phyloP scores from a whole-genome alignment of 2,329 filamentous ascomycete species.

The Colletotrichum shisoi region DNA sequence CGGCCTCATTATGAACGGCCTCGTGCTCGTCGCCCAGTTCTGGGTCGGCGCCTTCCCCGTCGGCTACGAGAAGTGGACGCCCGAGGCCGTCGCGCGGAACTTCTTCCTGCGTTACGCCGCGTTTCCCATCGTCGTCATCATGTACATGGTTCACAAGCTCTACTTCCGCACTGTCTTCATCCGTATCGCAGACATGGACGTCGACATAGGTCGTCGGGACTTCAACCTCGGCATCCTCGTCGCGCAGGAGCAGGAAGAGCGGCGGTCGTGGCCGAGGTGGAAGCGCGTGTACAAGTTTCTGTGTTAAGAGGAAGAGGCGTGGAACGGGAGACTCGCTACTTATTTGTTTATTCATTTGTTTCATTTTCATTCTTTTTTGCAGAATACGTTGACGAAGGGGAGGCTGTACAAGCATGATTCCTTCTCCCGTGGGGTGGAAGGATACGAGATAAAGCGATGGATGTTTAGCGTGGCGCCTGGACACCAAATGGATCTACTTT shows the following conservation, averaged over 20 bases:
- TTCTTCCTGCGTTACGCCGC: slow-evolving; percentile 81
- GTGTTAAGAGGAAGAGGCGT: slow-evolving; percentile 60
- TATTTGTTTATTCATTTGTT: not conserved
- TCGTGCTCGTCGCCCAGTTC: slow-evolving; percentile 84
- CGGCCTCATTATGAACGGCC: slow-evolving; percentile 76
- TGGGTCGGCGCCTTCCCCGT: slow-evolving; percentile 86
- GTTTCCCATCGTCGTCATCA: slow-evolving; percentile 70
- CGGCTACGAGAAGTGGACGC: slow-evolving; percentile 57
- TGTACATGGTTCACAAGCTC: slow-evolving; percentile 79
- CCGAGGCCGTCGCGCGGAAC: slow-evolving; percentile 60
- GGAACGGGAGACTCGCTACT: not conserved
- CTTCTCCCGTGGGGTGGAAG: too few species aligned
- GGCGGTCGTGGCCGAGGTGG: slow-evolving; percentile 75
- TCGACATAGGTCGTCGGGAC: slow-evolving; percentile 84
- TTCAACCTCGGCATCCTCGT: slow-evolving; percentile 81
- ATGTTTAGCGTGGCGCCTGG: slow-evolving; percentile 12
- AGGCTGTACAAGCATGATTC: not conserved
- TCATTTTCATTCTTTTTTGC: too few species aligned
- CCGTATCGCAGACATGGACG: slow-evolving; percentile 77
- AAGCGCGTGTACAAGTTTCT: slow-evolving; percentile 78
- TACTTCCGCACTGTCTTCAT: slow-evolving; percentile 75
- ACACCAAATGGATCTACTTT: not conserved
- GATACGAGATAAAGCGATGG: not conserved
- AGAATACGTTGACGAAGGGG: too few species aligned
- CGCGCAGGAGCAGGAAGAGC: slow-evolving; percentile 80